Conservation (phyloP, 768 basidiomycete genomes). For the Mycena albidolilacea region DNA sequence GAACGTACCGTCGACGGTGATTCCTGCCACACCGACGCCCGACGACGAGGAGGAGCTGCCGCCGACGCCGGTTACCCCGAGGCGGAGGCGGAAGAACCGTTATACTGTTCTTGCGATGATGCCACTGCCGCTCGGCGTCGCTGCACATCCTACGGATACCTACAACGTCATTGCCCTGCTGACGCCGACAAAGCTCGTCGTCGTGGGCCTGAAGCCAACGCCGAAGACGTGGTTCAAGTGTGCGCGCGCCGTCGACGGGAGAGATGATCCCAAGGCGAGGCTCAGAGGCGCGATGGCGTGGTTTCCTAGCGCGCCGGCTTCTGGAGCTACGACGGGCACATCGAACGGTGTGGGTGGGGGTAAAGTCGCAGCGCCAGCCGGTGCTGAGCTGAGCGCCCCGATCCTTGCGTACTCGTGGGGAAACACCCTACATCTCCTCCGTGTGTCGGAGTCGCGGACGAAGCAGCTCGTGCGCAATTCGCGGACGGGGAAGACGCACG, state of each 20-base stretch:
- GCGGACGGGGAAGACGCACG: slow-evolving; percentile 72
- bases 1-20: slow-evolving; percentile 25
- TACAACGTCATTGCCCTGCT: slow-evolving; percentile 89
- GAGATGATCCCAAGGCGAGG: slow-evolving; percentile 58
- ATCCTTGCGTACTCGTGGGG: slow-evolving; percentile 92
- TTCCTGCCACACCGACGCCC: slow-evolving; percentile 35
- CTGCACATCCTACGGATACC: slow-evolving; percentile 80
- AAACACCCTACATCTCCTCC: slow-evolving; percentile 71
- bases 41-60: slow-evolving; percentile 40
- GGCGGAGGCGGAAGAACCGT: slow-evolving; percentile 65
- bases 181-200: slow-evolving; percentile 91
- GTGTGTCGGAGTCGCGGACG: slow-evolving; percentile 72
- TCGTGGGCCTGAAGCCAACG: slow-evolving; percentile 92
- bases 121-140: slow-evolving; percentile 85
- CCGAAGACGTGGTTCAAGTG: slow-evolving; percentile 94
- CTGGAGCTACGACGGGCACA: slow-evolving; percentile 28
- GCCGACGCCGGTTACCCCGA: slow-evolving; percentile 44
- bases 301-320: slow-evolving; percentile 72
- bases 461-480: slow-evolving; percentile 65
- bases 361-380: slow-evolving; percentile 17
- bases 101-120: slow-evolving; percentile 84
- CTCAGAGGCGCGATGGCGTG: slow-evolving; percentile 82
- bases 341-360: slow-evolving; percentile 46
- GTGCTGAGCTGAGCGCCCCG: slow-evolving; percentile 61
- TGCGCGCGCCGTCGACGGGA: slow-evolving; percentile 67